phyloP scores from a whole-genome alignment of 441 rosid genomes.

The Biscutella auriculata region DNA sequence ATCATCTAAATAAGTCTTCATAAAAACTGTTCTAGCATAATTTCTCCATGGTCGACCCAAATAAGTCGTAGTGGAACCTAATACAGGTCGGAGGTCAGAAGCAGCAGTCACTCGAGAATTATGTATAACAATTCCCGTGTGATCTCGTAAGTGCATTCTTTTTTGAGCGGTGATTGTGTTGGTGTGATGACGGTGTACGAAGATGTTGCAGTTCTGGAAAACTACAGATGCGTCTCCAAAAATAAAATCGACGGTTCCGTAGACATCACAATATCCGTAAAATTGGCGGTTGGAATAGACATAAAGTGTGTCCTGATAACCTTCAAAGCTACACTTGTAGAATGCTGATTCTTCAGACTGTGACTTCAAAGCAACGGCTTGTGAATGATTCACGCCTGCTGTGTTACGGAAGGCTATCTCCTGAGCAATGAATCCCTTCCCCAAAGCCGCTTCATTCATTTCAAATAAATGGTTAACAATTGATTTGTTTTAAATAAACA shows the following conservation, averaged over 20 bases:
- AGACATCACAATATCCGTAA: constrained; percentile 59
- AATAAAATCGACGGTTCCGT: constrained; percentile 77
- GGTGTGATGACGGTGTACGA: constrained; percentile 27
- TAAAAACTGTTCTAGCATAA: constrained; percentile 43
- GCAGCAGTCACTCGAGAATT: constrained; percentile 45
- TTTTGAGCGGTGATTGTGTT: constrained; percentile 55
- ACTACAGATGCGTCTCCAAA: constrained; percentile 88
- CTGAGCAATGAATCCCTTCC: too few species aligned
- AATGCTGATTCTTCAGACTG: too few species aligned
- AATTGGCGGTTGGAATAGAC: constrained; percentile 75
- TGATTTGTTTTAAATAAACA: too few species aligned
- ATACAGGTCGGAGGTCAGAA: constrained; percentile 37
- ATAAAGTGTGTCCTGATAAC: constrained; percentile 69
- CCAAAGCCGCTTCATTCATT: too few species aligned
- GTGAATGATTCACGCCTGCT: too few species aligned
- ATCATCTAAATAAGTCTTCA: constrained; percentile 37
- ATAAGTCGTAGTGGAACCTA: constrained; percentile 37
- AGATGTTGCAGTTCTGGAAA: constrained; percentile 51
- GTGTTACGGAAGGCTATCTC: too few species aligned
- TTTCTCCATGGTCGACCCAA: constrained; percentile 58
- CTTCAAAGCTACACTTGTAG: constrained; percentile 69
- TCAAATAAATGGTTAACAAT: too few species aligned
- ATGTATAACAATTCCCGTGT: constrained; percentile 53
- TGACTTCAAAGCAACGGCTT: too few species aligned
- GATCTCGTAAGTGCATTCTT: too few species aligned